Percentiles rank a stretch among this genome's conserved stretches.
Evolutionary conservation across 345 rosid genomes (phyloP).

Genomic region (Brassica nigra): DNA sequence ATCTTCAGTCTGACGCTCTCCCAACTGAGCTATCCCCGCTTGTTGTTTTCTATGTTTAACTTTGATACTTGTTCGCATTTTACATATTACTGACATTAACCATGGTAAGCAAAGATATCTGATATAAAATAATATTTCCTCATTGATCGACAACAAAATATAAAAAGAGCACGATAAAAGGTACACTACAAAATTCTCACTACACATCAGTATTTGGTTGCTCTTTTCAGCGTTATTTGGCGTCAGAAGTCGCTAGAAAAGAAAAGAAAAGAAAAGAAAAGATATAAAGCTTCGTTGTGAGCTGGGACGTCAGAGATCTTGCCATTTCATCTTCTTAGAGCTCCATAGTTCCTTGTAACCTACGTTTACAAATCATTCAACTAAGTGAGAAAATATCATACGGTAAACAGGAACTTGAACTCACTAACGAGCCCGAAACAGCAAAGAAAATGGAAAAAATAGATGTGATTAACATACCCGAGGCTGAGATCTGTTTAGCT

Average conservation of each 20-base stretch:
- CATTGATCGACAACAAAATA: no score
- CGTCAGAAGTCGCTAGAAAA: background rate
- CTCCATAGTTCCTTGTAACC: conserved; percentile 60
- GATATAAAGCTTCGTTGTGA: background rate
- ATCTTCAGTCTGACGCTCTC: conserved; percentile 99
- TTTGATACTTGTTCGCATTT: no score
- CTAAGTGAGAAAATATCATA: background rate
- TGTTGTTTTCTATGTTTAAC: background rate
- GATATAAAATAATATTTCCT: no score
- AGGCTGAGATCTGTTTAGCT: background rate
- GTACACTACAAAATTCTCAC: background rate
- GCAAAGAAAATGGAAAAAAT: background rate
- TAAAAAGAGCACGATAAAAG: background rate
- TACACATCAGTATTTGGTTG: background rate
- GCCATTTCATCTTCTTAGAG: conserved; percentile 45
- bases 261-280: background rate
- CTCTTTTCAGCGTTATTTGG: background rate
- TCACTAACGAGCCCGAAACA: background rate
- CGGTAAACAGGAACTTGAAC: background rate
- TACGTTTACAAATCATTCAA: background rate
- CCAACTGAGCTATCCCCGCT: conserved; percentile 77
- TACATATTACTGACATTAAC: no score
- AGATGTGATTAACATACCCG: background rate
- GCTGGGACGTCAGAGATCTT: background rate
- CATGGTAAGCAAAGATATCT: no score